phyloP scores from a whole-genome alignment of 768 basidiomycete genomes.

The Kwoniella sp. region DNA sequence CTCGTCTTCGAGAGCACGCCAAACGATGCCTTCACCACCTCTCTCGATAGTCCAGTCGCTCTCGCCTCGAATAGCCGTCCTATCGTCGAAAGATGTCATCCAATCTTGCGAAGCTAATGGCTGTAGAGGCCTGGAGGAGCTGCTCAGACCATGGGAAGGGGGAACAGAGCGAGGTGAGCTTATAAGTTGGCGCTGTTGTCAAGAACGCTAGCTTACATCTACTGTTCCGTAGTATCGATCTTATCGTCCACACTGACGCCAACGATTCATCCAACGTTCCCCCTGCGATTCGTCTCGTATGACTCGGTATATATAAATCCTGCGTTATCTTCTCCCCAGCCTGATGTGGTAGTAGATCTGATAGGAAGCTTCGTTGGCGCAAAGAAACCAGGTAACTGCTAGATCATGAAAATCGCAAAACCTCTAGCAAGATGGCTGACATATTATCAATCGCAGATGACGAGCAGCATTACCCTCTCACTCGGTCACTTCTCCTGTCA shows the following conservation, averaged over 20 bases:
- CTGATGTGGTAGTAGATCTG: constrained; percentile 51
- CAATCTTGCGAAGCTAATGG: constrained; percentile 52
- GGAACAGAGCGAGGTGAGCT: constrained; percentile 50
- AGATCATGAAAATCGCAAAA: too few species aligned
- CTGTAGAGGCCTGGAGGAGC: constrained; percentile 52
- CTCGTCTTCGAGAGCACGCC: not conserved
- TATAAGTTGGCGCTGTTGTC: not conserved
- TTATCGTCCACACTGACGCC: constrained; percentile 50
- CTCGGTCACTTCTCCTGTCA: constrained; percentile 48
- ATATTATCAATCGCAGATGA: constrained; percentile 35
- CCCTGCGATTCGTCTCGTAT: constrained; percentile 51
- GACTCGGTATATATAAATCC: constrained; percentile 37
- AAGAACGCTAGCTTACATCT: not conserved
- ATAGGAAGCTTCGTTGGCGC: constrained; percentile 46
- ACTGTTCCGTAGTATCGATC: constrained; percentile 44
- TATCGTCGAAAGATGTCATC: constrained; percentile 51
- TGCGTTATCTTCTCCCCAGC: constrained; percentile 32
- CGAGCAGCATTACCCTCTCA: constrained; percentile 49
- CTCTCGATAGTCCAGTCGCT: constrained; percentile 51
- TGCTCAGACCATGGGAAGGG: constrained; percentile 54
- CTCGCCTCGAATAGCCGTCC: constrained; percentile 51
- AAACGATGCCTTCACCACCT: constrained; percentile 49
- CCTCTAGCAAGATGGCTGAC: too few species aligned
- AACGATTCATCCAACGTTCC: constrained; percentile 52
- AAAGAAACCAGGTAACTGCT: constrained; percentile 39